phyloP scores from a whole-genome alignment of 805 yeast genomes.

The Candida chilensis region DNA sequence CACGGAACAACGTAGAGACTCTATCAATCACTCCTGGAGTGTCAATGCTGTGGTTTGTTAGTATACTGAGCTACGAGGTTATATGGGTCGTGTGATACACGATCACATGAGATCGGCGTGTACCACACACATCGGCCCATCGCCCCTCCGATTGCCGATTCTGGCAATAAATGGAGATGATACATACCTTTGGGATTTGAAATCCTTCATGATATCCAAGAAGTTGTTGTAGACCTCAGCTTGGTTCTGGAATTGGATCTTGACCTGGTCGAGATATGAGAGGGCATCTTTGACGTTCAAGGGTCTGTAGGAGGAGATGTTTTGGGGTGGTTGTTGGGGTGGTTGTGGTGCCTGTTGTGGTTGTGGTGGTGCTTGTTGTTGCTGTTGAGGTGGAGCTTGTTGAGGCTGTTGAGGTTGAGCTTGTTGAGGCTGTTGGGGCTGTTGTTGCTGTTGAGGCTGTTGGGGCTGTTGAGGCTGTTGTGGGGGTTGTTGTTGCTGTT shows the following conservation, averaged over 20 bases:
- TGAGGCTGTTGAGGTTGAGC: conserved; percentile 14
- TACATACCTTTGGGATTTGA: conserved; percentile 78
- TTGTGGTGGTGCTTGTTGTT: conserved; percentile 7
- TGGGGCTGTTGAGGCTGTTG: conserved; percentile 8
- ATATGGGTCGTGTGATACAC: too few species aligned
- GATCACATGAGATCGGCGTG: too few species aligned
- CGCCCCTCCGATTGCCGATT: too few species aligned
- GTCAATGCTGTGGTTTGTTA: conserved; percentile 54
- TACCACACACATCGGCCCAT: too few species aligned
- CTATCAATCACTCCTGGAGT: conserved; percentile 98
- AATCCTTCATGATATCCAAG: conserved; percentile 97
- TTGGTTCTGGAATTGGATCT: conserved; percentile 81
- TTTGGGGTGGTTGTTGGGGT: conserved; percentile 11
- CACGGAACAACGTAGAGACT: conserved; percentile 83
- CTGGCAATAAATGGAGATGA: conserved; percentile 3
- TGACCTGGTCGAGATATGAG: conserved; percentile 91
- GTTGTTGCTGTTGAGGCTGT: conserved; percentile 4
- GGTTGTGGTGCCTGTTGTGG: conserved; percentile 8
- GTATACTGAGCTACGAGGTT: conserved; percentile 6
- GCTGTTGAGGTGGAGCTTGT: conserved; percentile 6
- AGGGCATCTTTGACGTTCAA: conserved; percentile 94
- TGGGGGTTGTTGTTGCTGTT: conserved; percentile 7
- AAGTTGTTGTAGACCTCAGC: conserved; percentile 96
- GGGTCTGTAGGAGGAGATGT: conserved; percentile 49
- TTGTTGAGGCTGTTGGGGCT: conserved; percentile 14